These are phyloP conservation scores for Climacium dendroides DNA, from an alignment of 225 moss, liverwort and hornwort genomes.

Conservation along the genomic window DNA sequence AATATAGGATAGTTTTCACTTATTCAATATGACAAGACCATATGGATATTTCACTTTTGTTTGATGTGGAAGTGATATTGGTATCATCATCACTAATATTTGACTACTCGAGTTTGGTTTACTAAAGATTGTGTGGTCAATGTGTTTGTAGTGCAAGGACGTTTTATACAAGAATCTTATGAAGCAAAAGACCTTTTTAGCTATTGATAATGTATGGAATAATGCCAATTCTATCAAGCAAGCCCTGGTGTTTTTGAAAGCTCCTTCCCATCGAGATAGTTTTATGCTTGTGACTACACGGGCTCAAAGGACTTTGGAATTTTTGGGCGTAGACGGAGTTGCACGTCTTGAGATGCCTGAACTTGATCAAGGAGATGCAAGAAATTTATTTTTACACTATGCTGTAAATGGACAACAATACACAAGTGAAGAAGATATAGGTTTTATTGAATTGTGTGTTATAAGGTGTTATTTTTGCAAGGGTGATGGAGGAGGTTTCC, in stretches of 20 bases:
- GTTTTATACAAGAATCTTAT: neutral
- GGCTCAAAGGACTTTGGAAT: neutral
- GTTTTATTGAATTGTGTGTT: neutral
- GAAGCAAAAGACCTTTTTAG: neutral
- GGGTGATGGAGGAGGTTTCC: neutral
- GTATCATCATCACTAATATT: too few relatives aligned
- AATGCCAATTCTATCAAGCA: neutral
- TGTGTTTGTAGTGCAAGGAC: neutral
- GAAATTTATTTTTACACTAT: neutral
- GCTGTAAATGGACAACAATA: neutral
- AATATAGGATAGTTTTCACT: accelerated
- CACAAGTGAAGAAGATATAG: neutral
- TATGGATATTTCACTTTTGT: accelerated
- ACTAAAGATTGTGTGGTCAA: neutral
- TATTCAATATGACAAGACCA: accelerated
- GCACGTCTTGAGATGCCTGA: neutral
- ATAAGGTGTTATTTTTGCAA: neutral
- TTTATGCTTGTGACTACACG: neutral
- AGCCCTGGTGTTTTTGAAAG: neutral
- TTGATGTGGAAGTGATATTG: neutral
- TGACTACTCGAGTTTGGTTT: accelerated
- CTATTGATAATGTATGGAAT: neutral
- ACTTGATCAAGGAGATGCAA: neutral
- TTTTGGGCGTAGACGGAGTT: neutral
- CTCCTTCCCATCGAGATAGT: neutral